Evolutionary conservation across 345 rosid species (phyloP), one percentile per base, ranked within the genome.

Genomic region (Turritis glabra): DNA sequence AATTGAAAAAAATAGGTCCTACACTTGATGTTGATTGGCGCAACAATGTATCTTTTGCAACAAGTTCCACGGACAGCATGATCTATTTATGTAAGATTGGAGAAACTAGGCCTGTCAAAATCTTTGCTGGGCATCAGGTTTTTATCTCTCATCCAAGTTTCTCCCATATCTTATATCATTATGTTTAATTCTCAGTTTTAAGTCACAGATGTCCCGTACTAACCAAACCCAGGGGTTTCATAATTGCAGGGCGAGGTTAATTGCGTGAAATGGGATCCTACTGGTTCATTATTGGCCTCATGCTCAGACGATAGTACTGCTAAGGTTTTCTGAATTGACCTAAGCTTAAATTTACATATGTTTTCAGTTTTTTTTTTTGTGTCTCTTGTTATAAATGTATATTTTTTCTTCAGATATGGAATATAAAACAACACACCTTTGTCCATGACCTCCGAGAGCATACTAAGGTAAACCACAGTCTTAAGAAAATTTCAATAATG

Each of bases 11-110:
- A 54, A 21, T 59, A 96, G 99, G 99, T 63, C 98, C 98, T 48
- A 90, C 93, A 27, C 98, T 96, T 84, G 99, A 96, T 81, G 98
- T 96, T 75, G 99, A 96, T 78, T 96, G 98, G 99, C 94, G 98
- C 63, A 92, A 87, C 81, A 90, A 96, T 83, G 81, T 83, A 62
- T 96, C 99, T 38, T 96, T 96, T 75, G 99, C 98, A 67, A 92
- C 99, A 47, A 96, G 99, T 81, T 92, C 98, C 37, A 89, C 98
- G 1, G 98, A 90, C 79, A 79, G 81, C 76, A 89, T 92, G 95
- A 92, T 96, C 76, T 96, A 85, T 82, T 88, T 96, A 44, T 92
- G 99, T 80, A 92, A 88, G 88, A 88, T 96, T 79, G 97, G 96
- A 71, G 98, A 92, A 76, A 82, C 55, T 33, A 89, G 84, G 43